These are phyloP conservation scores for Mycena rosella DNA, from an alignment of 768 basidiomycete genomes.

Conservation along the genomic window DNA sequence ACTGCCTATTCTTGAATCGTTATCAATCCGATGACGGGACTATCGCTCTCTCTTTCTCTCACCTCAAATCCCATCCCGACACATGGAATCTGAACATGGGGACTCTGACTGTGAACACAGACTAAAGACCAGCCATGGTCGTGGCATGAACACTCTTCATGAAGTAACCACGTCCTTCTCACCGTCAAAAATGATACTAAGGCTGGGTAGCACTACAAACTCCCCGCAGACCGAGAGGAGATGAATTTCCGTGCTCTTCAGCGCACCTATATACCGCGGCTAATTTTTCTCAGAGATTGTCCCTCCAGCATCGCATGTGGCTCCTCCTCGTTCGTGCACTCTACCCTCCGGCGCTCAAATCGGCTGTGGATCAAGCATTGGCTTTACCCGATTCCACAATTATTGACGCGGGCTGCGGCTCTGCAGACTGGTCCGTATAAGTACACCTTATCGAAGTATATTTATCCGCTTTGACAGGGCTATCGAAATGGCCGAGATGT, in stretches of 20 bases:
- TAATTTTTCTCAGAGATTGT: slow-evolving; percentile 1
- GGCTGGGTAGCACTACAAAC: neutral
- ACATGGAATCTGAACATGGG: neutral
- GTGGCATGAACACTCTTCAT: slow-evolving; percentile 2
- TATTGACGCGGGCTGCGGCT: slow-evolving; percentile 17
- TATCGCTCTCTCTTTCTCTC: too few relatives aligned
- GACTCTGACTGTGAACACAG: neutral
- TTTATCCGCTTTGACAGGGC: neutral
- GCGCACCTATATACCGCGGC: neutral
- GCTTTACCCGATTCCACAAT: neutral
- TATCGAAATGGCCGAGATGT: slow-evolving; percentile 6
- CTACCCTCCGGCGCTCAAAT: slow-evolving; percentile 1
- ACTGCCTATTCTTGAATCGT: too few relatives aligned
- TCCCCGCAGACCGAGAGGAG: slow-evolving; percentile 5
- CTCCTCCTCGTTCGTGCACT: slow-evolving; percentile 2
- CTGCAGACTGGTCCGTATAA: slow-evolving; percentile 9
- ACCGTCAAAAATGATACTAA: neutral
- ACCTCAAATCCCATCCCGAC: too few relatives aligned
- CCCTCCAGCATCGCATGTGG: slow-evolving; percentile 23
- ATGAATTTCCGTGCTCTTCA: neutral
- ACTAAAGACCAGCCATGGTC: slow-evolving; percentile 7
- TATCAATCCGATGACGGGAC: too few relatives aligned
- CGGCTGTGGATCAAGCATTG: neutral
- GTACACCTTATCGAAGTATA: too few relatives aligned
- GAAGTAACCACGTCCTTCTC: neutral